Evolutionary conservation across 164 flowering plant genomes (phyloP).

Genomic region (Stephania cephalantha): DNA sequence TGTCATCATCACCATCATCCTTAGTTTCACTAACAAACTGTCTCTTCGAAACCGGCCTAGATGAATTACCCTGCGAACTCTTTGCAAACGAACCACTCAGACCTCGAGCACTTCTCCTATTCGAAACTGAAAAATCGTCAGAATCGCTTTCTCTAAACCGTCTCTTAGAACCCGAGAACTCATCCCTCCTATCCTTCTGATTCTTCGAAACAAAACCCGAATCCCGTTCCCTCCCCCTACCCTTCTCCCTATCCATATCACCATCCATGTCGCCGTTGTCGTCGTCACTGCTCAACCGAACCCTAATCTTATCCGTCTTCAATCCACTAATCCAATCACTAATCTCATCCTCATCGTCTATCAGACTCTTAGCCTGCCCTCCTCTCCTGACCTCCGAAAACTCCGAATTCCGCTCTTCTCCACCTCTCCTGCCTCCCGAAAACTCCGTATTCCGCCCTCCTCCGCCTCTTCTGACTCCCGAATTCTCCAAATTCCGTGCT

Average conservation of each 20-base stretch:
- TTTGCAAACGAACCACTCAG: background rate
- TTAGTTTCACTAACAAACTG: slow-evolving; percentile 12
- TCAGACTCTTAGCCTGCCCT: slow-evolving; percentile 40
- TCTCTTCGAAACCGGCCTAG: slow-evolving; percentile 8
- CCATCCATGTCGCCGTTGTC: slow-evolving; percentile 14
- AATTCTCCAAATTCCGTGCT: too few relatives aligned
- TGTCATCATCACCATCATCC: slow-evolving; percentile 18
- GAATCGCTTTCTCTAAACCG: slow-evolving; percentile 11
- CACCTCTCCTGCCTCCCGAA: slow-evolving; percentile 12
- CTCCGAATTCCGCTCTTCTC: slow-evolving; percentile 7
- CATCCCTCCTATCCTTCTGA: slow-evolving; percentile 9
- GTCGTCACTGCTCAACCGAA: slow-evolving; percentile 18
- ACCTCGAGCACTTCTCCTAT: slow-evolving; percentile 4
- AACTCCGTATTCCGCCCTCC: too few relatives aligned
- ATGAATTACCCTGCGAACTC: slow-evolving; percentile 3
- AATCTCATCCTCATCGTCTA: slow-evolving; percentile 75
- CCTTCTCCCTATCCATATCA: slow-evolving; percentile 17
- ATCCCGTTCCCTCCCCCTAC: slow-evolving; percentile 7
- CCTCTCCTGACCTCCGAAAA: slow-evolving; percentile 10
- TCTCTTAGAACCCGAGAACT: slow-evolving; percentile 7
- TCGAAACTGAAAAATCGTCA: slow-evolving; percentile 8
- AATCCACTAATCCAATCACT: slow-evolving; percentile 62
- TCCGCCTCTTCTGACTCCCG: too few relatives aligned
- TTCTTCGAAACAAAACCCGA: slow-evolving; percentile 1
- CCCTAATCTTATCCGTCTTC: slow-evolving; percentile 33